These are phyloP conservation scores for Suillus brevipes DNA, from an alignment of 768 basidiomycete species.

Conservation along the genomic window DNA sequence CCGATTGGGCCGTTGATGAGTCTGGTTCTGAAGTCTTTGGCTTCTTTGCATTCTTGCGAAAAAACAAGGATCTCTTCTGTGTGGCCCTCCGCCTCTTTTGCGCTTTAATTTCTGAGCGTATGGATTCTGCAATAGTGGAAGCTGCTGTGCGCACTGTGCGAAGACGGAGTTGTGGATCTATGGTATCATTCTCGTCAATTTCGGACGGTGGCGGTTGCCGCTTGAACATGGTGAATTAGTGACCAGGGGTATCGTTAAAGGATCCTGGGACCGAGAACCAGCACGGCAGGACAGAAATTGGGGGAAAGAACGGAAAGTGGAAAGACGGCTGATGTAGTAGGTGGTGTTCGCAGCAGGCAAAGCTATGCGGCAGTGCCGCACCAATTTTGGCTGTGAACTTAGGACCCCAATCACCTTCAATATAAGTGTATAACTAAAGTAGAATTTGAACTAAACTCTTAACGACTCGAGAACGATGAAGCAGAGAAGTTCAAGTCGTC, in stretches of 20 bases:
- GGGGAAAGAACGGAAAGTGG: conserved; percentile 8
- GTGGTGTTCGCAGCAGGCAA: neutral
- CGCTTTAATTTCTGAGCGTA: conserved; percentile 72
- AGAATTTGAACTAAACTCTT: neutral
- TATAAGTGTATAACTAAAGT: neutral
- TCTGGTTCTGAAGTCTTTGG: conserved; percentile 33
- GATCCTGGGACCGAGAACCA: conserved; percentile 29
- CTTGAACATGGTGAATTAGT: conserved; percentile 29
- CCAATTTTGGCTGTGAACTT: neutral
- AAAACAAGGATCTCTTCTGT: conserved; percentile 52
- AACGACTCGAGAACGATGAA: neutral
- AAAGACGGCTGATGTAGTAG: neutral
- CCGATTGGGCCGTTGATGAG: conserved; percentile 27
- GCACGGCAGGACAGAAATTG: conserved; percentile 28
- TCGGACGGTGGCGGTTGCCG: conserved; percentile 43
- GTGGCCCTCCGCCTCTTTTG: conserved; percentile 52
- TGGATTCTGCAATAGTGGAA: conserved; percentile 85
- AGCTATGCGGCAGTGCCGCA: neutral
- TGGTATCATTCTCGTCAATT: conserved; percentile 63
- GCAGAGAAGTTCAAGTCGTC: neutral
- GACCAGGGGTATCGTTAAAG: conserved; percentile 20
- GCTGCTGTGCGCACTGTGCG: conserved; percentile 93
- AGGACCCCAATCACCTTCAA: neutral
- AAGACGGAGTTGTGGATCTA: conserved; percentile 85
- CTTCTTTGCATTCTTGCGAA: conserved; percentile 57